Percentiles rank a stretch among this genome's conserved stretches.
Conservation (phyloP, 1,284 basidiomycete species). For the Ustilago tritici region DNA sequence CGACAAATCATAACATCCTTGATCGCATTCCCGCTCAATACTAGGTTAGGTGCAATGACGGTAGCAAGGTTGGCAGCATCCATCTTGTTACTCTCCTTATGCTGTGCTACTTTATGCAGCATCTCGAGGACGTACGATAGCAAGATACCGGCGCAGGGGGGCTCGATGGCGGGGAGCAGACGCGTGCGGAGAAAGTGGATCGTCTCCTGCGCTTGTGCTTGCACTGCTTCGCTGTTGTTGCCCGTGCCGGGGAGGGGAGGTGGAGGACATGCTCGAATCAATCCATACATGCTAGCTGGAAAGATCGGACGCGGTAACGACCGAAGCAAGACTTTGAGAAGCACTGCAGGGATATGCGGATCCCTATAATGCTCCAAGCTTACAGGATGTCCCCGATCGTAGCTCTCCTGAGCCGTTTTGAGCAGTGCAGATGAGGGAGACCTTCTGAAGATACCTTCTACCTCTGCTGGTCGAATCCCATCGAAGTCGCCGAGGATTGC, state of each 20-base stretch:
- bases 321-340: slow-evolving; percentile 84
- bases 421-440: slow-evolving; percentile 80
- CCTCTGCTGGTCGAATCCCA: slow-evolving; percentile 74
- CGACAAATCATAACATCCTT: slow-evolving; percentile 71
- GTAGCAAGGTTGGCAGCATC: slow-evolving; percentile 83
- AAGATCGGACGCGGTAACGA: slow-evolving; percentile 82
- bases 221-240: not conserved
- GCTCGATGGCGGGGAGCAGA: slow-evolving; percentile 76
- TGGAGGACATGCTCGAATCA: slow-evolving; percentile 77
- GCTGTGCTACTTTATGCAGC: slow-evolving; percentile 80
- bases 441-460: slow-evolving; percentile 83
- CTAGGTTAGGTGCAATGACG: slow-evolving; percentile 81
- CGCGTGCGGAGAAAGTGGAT: slow-evolving; percentile 51
- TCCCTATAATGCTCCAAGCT: slow-evolving; percentile 80
- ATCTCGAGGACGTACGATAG: slow-evolving; percentile 80
- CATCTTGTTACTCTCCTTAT: slow-evolving; percentile 79
- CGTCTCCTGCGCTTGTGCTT: slow-evolving; percentile 72
- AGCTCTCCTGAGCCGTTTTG: slow-evolving; percentile 81
- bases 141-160: slow-evolving; percentile 78
- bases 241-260: slow-evolving; percentile 11
- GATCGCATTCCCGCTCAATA: slow-evolving; percentile 49
- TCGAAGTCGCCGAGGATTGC: slow-evolving; percentile 72
- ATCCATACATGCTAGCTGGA: slow-evolving; percentile 76
- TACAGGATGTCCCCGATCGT: slow-evolving; percentile 84
- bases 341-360: slow-evolving; percentile 82